Percentiles rank a stretch among this genome's conserved stretches.
phyloP scores from a whole-genome alignment of 108 stramenopile species.

The Parmales sp. region DNA sequence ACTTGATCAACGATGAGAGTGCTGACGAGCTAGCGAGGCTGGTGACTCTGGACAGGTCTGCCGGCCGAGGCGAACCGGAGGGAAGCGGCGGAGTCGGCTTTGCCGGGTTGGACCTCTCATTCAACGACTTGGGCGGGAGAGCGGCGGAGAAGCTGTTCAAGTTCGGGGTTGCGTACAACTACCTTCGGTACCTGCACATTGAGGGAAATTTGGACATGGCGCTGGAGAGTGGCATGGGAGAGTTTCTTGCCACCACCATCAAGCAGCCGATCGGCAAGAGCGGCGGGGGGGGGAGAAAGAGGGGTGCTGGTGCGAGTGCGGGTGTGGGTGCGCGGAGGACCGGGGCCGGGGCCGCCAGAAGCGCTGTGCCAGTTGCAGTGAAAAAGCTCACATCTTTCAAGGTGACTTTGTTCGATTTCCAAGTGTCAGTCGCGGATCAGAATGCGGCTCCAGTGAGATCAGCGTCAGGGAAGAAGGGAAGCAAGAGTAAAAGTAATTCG shows the following conservation, averaged over 20 bases:
- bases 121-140: neutral
- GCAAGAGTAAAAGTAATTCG: neutral
- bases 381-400: neutral
- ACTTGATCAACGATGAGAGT: neutral
- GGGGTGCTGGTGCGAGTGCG: too few species aligned
- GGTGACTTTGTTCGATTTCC: neutral
- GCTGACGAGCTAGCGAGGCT: neutral
- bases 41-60: neutral
- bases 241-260: neutral
- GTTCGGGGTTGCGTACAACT: neutral
- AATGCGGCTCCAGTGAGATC: neutral
- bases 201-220: neutral
- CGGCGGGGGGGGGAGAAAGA: neutral
- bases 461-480: neutral
- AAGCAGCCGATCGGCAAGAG: neutral
- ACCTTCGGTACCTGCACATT: neutral
- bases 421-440: neutral
- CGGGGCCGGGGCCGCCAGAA: neutral
- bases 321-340: too few species aligned
- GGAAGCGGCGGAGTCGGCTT: neutral
- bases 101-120: neutral
- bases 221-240: neutral
- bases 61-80: neutral
- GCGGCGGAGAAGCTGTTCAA: neutral
- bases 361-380: neutral